Evolutionary conservation across 352 stramenopile genomes (phyloP), one percentile per base, ranked within the genome.

Genomic region (Globisporangium abappressorium): DNA sequence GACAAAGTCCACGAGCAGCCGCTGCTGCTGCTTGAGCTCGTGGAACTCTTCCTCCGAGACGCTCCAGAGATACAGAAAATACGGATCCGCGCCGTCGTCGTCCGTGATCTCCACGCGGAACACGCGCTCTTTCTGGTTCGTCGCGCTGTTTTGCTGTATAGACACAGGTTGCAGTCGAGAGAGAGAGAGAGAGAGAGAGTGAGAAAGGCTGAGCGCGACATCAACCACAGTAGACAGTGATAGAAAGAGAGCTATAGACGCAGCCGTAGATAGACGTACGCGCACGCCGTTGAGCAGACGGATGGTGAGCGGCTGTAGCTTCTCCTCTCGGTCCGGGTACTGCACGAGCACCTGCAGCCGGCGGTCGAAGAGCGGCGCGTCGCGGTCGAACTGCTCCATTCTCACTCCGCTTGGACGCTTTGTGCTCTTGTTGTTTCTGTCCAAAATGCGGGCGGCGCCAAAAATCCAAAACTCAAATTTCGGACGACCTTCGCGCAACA

Each of bases 1-100:
- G 22, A 72, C 77, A 80, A 98, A 98, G 76, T 98, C 95, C 54
- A 98, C 93, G 7, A 98, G 82, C 41, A 98, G 74, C 36, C 82
- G 79, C 76, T 98, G 94, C 69, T 98, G 93, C 64, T 92, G 80
- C 78, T 98, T 98, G 5, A 98, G 76, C 46, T 96, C 86, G 70
- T 98, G 94, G 71, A 98, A 98, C 70, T 98, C 92, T 71, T 97
- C 91, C 71, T 98, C 95, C 26, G 89, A 95, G 34, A 98, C 95
- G 70, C 96, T 93, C 79, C 94, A 94, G 15, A 95, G 79, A 69
- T 95, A 98, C 55, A 98, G 70, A 69, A 98, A 98, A 68, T 93
- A 98, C 65, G 91, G 87, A 62, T 98, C 92, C 5, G 71, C 78
- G 51, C 97, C 88, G 54, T 98, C 87, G 55, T 95, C 93, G 70